These are phyloP conservation scores for Thalassiosira mediterranea DNA, from an alignment of 352 stramenopile genomes.

Conservation along the genomic window DNA sequence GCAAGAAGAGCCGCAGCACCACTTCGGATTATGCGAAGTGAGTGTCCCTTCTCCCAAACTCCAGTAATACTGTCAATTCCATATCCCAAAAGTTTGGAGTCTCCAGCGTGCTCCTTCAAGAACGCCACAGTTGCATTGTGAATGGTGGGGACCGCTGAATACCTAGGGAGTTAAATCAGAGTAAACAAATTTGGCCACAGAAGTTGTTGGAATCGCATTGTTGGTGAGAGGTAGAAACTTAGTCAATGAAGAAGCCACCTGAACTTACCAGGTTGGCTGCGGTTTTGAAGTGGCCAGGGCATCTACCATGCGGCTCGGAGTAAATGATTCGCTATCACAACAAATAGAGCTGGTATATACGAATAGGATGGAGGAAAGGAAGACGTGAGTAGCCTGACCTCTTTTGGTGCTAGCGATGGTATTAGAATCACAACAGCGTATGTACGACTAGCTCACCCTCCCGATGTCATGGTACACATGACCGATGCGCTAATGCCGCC, in stretches of 20 bases:
- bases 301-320: conserved; percentile 26
- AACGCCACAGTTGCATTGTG: conserved; percentile 36
- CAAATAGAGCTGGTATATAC: too few species aligned
- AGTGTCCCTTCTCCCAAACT: conserved; percentile 25
- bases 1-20: conserved; percentile 30
- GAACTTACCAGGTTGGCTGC: conserved; percentile 32
- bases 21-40: conserved; percentile 22
- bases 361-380: too few species aligned
- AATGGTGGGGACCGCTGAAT: conserved; percentile 35
- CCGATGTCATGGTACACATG: conserved; percentile 24
- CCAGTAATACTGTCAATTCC: conserved; percentile 24
- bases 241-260: too few species aligned
- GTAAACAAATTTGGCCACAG: too few species aligned
- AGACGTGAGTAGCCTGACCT: too few species aligned
- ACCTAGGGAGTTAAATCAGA: too few species aligned
- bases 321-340: conserved; percentile 23
- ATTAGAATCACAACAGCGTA: too few species aligned
- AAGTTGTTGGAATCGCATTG: too few species aligned
- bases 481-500: conserved; percentile 26
- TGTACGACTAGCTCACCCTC: too few species aligned
- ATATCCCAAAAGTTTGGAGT: conserved; percentile 10
- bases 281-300: conserved; percentile 22
- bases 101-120: conserved; percentile 3
- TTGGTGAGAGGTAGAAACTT: too few species aligned
- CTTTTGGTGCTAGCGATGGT: too few species aligned